Base-by-base conservation (phyloP, 2,329 filamentous ascomycete species). In the Nothophaeocryptopus gaeumannii region DNA sequence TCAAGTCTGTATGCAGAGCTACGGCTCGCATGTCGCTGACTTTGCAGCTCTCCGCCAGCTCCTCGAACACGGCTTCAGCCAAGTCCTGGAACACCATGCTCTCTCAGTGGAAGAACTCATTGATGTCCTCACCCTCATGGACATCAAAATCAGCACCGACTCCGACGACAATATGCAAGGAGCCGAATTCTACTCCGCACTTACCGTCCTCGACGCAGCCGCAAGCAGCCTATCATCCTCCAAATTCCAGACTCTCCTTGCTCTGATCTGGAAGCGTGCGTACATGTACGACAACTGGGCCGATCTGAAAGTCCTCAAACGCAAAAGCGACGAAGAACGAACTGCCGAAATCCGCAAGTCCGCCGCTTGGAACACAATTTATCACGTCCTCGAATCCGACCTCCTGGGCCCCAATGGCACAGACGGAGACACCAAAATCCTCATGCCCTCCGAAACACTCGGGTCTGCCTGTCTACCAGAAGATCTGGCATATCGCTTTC, bases 261-360 rank as follows among this genome's bases (percentile, higher is more conserved):
- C 74, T 53, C 69, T 83, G n/a, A 88, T 97, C 55, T 99, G 93
- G 93, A 86, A 93, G 64, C 83, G 93, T 46, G 85, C 89, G 54
- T 87, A 87, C 63, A 79, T 92, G 58, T 82, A 84, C 42, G 91
- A 96, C 67, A 82, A 96, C 65, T 99, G 93, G 93, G 92, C 87
- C 0, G 82, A 85, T 40, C 77, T 85, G 51, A 86, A 52, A 31
- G 33, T 53, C 13, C 35, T 45, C 36, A 56, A 54, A 16, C 57
- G 58, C 43, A 58, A 88, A 65, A 82, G 83, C 49, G 90, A 95
- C 62, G 72, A 74, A 2, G 79, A 87, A 54, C 80, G 89, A 26
- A 75, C 83, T 45, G 76, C 79, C 26, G 74, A 80, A 13, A 70
- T 95, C 11, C 56, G 61, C 11, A 47, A 61, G 15, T 68, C 66